phyloP scores from a whole-genome alignment of 768 basidiomycete genomes.

The Phylloporus rhodoxanthus region DNA sequence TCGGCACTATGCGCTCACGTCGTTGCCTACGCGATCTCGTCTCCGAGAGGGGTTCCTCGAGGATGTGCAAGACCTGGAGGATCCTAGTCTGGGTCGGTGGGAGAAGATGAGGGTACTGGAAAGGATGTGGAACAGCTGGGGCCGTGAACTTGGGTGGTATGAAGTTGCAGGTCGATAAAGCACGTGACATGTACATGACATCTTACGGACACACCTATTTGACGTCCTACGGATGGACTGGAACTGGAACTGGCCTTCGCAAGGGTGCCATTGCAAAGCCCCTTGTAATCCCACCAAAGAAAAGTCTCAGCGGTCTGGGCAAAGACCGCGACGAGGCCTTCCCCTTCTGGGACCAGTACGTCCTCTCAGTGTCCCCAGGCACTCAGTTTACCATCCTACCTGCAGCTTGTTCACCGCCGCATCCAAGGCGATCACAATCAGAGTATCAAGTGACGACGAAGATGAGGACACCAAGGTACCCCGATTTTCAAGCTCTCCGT shows the following conservation, averaged over 20 bases:
- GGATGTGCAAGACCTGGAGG: constrained; percentile 78
- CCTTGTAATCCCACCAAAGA: constrained; percentile 76
- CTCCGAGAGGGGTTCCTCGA: constrained; percentile 77
- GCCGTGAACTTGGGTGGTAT: constrained; percentile 58
- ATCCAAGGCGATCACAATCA: constrained; percentile 75
- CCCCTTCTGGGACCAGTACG: constrained; percentile 98
- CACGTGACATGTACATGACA: constrained; percentile 17
- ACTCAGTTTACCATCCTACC: not conserved
- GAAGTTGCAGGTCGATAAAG: constrained; percentile 18
- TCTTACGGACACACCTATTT: constrained; percentile 58
- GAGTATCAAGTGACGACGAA: constrained; percentile 49
- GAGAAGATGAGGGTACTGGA: constrained; percentile 78
- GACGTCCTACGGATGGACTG: constrained; percentile 81
- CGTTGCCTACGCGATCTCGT: constrained; percentile 52
- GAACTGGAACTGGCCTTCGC: constrained; percentile 80
- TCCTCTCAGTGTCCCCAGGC: constrained; percentile 8
- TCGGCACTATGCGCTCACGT: constrained; percentile 54
- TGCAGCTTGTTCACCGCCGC: constrained; percentile 67
- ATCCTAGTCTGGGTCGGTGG: constrained; percentile 56
- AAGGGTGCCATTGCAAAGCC: constrained; percentile 74
- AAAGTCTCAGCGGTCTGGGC: constrained; percentile 78
- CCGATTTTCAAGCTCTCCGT: not conserved
- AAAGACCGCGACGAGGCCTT: constrained; percentile 94
- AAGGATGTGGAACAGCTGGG: constrained; percentile 89
- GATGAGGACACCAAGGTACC: constrained; percentile 33